Evolutionary conservation across 352 stramenopile species (phyloP), one percentile per base, ranked within the genome.

Genomic region (Globisporangium acanthophoron): DNA sequence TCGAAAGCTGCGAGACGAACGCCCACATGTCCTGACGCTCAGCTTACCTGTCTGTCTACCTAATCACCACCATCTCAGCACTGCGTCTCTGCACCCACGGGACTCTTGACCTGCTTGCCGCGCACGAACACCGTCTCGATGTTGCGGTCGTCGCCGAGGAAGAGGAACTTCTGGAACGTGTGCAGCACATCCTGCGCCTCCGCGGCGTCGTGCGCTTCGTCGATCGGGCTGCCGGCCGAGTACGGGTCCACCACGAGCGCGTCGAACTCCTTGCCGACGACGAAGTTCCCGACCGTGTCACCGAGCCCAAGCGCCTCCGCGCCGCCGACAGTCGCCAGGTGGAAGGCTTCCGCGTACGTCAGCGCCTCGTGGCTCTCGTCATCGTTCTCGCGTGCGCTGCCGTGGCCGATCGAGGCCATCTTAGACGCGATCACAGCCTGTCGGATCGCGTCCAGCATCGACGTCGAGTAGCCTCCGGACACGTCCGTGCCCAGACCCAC

Each of bases 401-500:
- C 63, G 47, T 76, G 78, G 33, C 85, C 76, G 50, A 90, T 88
- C 0, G 84, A 73, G 5, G 88, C 77, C 24, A 94, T 70, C 63
- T 94, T 93, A 50, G 88, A 97, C 0, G 94, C 91, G 39, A 97
- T 86, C 18, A 98, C 84, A 6, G 90, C 80, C 57, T 96, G 82
- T 39, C 95, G 85, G 35, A 96, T 84, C 16, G 90, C 85, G 56
- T 97, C 87, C 9, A 98, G 73, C 81, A 98, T 98, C 39, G 88
- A 97, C n/a, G 88, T 66, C 57, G 85, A 91, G 67, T 98, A 98
- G 9, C 95, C 95, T 16, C 93, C 95, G 5, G 93, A 95, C 18
- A 98, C 88, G 57, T 98, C 94, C 15, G 95, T 98, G 47, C 95
- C 95, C 4, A 98, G 70, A 2, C 92, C 95, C 29, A 98, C 91